Evolutionary conservation across 371 early-diverging fungal species (phyloP).

Genomic region (Basidiobolus meristosporus): DNA sequence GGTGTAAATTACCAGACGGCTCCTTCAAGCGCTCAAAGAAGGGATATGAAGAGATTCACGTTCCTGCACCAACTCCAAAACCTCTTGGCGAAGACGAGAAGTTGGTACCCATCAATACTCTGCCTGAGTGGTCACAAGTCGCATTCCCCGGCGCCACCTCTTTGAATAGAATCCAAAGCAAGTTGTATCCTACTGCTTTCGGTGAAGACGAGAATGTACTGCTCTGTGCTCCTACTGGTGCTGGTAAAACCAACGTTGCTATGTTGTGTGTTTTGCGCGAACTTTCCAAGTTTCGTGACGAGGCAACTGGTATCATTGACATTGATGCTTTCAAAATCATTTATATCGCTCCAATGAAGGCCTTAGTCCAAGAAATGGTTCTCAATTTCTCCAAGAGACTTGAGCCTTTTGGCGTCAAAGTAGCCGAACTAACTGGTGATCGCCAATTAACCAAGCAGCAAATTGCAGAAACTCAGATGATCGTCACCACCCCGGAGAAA

Average conservation of each 20-base stretch:
- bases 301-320: constrained; percentile 52
- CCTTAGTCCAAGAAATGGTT: constrained; percentile 96
- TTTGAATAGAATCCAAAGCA: constrained; percentile 88
- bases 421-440: constrained; percentile 98
- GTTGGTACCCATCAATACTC: constrained; percentile 36
- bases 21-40: constrained; percentile 82
- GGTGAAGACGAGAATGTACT: constrained; percentile 83
- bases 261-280: constrained; percentile 87
- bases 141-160: constrained; percentile 53
- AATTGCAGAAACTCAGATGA: constrained; percentile 86
- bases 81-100: constrained; percentile 46
- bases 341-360: constrained; percentile 99
- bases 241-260: constrained; percentile 98
- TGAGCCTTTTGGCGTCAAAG: constrained; percentile 57
- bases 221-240: constrained; percentile 98
- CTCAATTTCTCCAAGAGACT: constrained; percentile 72
- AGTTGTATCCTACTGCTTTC: constrained; percentile 75
- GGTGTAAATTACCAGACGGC: constrained; percentile 82
- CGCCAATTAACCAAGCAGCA: constrained; percentile 88
- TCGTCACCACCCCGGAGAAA: constrained; percentile 99
- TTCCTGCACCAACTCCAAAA: constrained; percentile 72
- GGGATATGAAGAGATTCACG: constrained; percentile 93
- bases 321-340: constrained; percentile 87
- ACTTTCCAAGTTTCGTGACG: constrained; percentile 56
- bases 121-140: constrained; percentile 79